Conservation (phyloP, 2,329 filamentous ascomycete species). For the Aspergillus sp. region DNA sequence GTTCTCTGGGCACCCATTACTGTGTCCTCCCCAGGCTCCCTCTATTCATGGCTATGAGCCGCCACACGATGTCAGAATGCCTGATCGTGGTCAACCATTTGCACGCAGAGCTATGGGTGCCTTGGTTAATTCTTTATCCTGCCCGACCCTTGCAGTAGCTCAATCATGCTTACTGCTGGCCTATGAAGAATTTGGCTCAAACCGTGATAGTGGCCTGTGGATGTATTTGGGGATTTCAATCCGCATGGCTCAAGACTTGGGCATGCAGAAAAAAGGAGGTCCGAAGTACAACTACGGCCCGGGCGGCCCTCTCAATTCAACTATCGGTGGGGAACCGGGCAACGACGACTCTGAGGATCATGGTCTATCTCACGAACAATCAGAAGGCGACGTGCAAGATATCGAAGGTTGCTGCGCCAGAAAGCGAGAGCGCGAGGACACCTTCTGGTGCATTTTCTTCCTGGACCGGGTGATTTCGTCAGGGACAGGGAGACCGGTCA, state of each 20-base stretch:
- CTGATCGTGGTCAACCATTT: slow-evolving; percentile 68
- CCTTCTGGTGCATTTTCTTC: slow-evolving; percentile 85
- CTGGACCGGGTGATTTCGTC: slow-evolving; percentile 81
- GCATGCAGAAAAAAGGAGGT: slow-evolving; percentile 72
- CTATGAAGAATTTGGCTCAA: slow-evolving; percentile 81
- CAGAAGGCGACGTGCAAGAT: slow-evolving; percentile 31
- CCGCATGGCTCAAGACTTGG: slow-evolving; percentile 70
- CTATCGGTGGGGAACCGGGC: slow-evolving; percentile 40
- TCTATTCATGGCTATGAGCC: slow-evolving; percentile 37
- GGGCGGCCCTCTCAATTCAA: slow-evolving; percentile 38
- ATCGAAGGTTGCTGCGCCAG: slow-evolving; percentile 53
- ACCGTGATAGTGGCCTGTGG: slow-evolving; percentile 83
- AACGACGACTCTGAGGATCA: slow-evolving; percentile 36
- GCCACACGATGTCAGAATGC: slow-evolving; percentile 34
- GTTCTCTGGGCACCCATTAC: slow-evolving; percentile 57
- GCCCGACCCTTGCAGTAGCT: slow-evolving; percentile 72
- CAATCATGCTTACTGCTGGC: slow-evolving; percentile 77
- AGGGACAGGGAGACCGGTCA: slow-evolving; percentile 75
- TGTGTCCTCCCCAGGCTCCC: slow-evolving; percentile 45
- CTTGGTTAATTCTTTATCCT: slow-evolving; percentile 73
- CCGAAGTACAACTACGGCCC: slow-evolving; percentile 50
- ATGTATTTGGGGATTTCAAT: slow-evolving; percentile 89
- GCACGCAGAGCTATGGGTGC: slow-evolving; percentile 75
- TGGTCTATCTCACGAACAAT: slow-evolving; percentile 26
- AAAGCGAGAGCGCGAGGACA: slow-evolving; percentile 75